Evolutionary conservation across 768 basidiomycete species (phyloP).

Genomic region (Trametes cubensis): DNA sequence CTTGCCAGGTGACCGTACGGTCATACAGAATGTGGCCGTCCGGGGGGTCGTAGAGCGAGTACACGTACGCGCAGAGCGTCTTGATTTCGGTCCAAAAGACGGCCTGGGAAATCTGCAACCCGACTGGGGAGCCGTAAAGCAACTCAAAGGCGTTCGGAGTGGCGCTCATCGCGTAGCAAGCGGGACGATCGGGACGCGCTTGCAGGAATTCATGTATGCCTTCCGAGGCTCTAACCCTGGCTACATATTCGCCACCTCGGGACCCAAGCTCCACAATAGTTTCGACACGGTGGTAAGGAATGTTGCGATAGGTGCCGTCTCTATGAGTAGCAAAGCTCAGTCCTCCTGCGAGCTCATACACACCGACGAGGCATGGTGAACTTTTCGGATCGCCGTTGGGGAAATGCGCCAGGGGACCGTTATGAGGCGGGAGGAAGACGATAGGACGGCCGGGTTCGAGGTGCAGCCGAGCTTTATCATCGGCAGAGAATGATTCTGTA

Average conservation of each 20-base stretch:
- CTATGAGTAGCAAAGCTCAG: too few relatives aligned
- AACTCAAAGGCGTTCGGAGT: not conserved
- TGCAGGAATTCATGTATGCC: not conserved
- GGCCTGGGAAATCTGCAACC: not conserved
- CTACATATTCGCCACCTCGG: not conserved
- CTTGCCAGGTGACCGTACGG: not conserved
- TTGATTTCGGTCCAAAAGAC: not conserved
- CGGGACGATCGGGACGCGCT: conserved; percentile 11
- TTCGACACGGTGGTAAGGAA: conserved; percentile 4
- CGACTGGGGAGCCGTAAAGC: conserved; percentile 2
- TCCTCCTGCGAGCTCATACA: not conserved
- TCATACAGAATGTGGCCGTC: conserved; percentile 12
- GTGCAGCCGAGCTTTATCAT: too few relatives aligned
- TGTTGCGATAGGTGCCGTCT: not conserved
- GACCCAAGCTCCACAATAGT: not conserved
- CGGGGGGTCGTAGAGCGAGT: conserved; percentile 9
- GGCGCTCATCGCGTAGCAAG: not conserved
- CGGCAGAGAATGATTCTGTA: too few relatives aligned
- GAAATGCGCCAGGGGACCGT: not conserved
- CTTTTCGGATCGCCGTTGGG: not conserved
- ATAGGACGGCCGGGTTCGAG: not conserved
- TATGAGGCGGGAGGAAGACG: not conserved
- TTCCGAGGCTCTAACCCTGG: not conserved
- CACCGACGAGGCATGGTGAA: not conserved
- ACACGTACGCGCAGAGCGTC: not conserved